phyloP scores from a whole-genome alignment of 2,329 filamentous ascomycete species.

The Phyllosticta citriasiana region DNA sequence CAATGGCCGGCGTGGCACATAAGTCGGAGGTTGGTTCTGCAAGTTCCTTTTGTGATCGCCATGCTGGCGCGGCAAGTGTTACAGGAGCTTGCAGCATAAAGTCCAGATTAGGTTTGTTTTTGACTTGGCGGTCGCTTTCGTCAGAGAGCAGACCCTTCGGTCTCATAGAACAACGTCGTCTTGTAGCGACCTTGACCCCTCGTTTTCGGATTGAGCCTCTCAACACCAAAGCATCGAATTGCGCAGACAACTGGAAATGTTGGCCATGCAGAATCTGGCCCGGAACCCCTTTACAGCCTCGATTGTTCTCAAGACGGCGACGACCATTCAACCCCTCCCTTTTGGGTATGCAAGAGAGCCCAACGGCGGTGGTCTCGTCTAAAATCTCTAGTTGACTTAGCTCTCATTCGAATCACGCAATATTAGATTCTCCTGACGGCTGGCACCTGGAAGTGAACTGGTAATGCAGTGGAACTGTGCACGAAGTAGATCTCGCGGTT shows the following conservation, averaged over 20 bases:
- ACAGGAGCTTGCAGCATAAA: not conserved
- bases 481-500: not conserved
- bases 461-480: not conserved
- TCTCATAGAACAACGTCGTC: not conserved
- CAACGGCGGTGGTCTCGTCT: not conserved
- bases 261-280: not conserved
- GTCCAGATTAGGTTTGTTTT: not conserved
- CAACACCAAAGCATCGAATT: not conserved
- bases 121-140: not conserved
- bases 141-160: not conserved
- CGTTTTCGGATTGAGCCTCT: not conserved
- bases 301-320: not conserved
- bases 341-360: not conserved
- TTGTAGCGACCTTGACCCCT: not conserved
- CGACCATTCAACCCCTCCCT: not conserved
- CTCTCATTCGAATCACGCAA: not conserved
- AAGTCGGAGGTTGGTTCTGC: not conserved
- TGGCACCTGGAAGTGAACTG: not conserved
- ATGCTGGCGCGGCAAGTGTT: not conserved
- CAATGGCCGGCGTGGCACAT: not conserved
- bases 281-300: not conserved
- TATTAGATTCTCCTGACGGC: not conserved
- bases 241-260: not conserved
- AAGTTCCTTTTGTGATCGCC: not conserved
- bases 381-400: not conserved